A percentile compares a stretch with the other conserved stretches of the same genome.
These are phyloP conservation scores for Pholiota adiposa DNA, from an alignment of 1,284 basidiomycete species.

Conservation along the genomic window DNA sequence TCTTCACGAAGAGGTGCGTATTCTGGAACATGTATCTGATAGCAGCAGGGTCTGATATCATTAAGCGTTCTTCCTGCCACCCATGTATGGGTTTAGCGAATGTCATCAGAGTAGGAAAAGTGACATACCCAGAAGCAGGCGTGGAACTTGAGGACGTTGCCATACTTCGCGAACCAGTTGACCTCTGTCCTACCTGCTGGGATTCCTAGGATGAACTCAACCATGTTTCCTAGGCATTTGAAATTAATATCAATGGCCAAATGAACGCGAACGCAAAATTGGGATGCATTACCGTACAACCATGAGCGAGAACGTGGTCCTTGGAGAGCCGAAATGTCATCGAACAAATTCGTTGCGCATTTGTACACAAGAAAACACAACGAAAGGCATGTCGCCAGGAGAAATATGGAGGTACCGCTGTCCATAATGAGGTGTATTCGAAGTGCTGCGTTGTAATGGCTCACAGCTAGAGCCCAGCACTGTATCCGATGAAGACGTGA, in stretches of 20 bases:
- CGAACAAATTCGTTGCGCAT: neutral
- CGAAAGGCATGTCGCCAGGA: neutral
- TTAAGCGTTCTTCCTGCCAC: conserved; percentile 5
- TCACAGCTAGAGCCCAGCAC: too few relatives aligned
- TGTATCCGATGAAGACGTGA: too few relatives aligned
- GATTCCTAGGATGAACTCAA: neutral
- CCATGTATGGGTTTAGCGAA: neutral
- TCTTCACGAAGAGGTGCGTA: conserved; percentile 5
- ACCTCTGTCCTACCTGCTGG: conserved; percentile 2
- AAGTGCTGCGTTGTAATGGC: neutral
- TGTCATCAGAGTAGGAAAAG: neutral
- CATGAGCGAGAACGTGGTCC: conserved; percentile 6
- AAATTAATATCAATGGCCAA: too few relatives aligned
- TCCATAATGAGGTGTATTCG: neutral
- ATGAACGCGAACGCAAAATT: too few relatives aligned
- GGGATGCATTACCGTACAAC: conserved; percentile 8
- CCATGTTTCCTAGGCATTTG: conserved; percentile 1
- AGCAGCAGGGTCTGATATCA: conserved; percentile 6
- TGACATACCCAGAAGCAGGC: conserved; percentile 10
- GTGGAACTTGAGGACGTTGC: neutral
- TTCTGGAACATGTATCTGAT: conserved; percentile 3
- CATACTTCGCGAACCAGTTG: conserved; percentile 2
- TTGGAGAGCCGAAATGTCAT: conserved; percentile 3
- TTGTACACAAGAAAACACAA: neutral
- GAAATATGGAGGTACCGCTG: neutral